Conservation (phyloP, 2,329 filamentous ascomycete species). For the Monilinia fructicola region DNA sequence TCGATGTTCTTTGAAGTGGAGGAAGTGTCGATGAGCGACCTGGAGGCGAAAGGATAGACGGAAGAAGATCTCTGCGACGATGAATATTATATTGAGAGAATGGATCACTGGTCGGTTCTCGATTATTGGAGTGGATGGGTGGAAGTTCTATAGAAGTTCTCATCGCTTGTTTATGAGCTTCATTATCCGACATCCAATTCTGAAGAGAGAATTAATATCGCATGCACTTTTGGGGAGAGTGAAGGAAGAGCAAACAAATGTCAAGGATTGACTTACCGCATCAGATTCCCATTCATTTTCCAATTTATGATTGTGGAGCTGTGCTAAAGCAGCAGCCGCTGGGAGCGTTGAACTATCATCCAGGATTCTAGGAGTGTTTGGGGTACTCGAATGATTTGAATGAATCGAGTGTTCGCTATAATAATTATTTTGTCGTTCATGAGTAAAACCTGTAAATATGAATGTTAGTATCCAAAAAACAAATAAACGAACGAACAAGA, state of each 20-base stretch:
- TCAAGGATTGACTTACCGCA: constrained; percentile 55
- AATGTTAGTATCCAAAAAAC: constrained; percentile 30
- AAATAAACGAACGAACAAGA: constrained; percentile 22
- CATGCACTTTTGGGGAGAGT: not conserved
- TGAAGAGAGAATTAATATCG: constrained; percentile 39
- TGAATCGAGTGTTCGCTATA: constrained; percentile 52
- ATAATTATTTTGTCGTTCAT: constrained; percentile 62
- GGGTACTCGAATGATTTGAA: constrained; percentile 54
- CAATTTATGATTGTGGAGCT: constrained; percentile 76
- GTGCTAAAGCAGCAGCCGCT: constrained; percentile 77
- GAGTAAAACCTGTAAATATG: constrained; percentile 49
- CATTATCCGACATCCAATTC: constrained; percentile 72
- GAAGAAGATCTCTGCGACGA: constrained; percentile 72
- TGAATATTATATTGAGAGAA: constrained; percentile 61
- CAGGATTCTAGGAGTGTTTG: constrained; percentile 65
- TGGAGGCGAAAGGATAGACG: constrained; percentile 80
- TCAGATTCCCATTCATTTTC: constrained; percentile 78
- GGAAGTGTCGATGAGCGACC: constrained; percentile 86
- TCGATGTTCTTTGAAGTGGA: constrained; percentile 73
- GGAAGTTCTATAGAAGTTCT: constrained; percentile 68
- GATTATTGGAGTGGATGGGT: constrained; percentile 59
- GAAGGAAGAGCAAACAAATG: not conserved
- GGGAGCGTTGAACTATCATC: constrained; percentile 69
- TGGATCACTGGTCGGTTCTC: constrained; percentile 62
- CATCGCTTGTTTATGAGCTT: constrained; percentile 62